Conservation (phyloP, 2,329 filamentous ascomycete species). For the Cladosporium sp. region DNA sequence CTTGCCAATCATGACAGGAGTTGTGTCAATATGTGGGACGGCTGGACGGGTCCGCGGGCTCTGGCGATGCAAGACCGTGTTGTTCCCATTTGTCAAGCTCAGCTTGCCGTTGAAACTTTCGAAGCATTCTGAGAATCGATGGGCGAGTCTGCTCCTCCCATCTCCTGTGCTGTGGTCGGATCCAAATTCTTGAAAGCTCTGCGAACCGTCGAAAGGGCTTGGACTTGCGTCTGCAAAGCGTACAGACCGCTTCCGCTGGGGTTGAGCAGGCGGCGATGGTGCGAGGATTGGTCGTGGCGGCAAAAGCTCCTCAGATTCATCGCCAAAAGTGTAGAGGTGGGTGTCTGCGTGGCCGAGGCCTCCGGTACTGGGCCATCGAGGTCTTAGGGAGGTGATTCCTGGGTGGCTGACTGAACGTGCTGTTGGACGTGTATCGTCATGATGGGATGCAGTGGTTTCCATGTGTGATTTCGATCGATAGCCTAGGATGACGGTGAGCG, state of each 20-base stretch:
- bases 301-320: neutral
- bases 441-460: neutral
- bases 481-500: neutral
- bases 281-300: neutral
- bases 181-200: constrained; percentile 1
- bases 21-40: constrained; percentile 10
- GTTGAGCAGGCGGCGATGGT: neutral
- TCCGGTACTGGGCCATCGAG: constrained; percentile 9
- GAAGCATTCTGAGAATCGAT: constrained; percentile 12
- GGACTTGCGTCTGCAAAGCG: constrained; percentile 11
- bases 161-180: neutral
- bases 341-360: constrained; percentile 3
- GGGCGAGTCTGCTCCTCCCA: constrained; percentile 6
- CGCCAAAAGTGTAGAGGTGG: constrained; percentile 1
- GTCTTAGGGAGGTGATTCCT: neutral
- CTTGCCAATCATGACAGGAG: neutral
- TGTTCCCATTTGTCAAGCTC: constrained; percentile 6
- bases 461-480: constrained; percentile 4
- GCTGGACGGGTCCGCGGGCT: neutral
- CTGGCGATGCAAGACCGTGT: constrained; percentile 10
- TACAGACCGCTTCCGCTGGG: constrained; percentile 10
- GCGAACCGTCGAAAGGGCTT: constrained; percentile 5
- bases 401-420: neutral
- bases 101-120: constrained; percentile 11
- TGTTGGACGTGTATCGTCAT: neutral